Percentiles rank a stretch among this genome's conserved stretches.
These are phyloP conservation scores for Miamiensis avidus DNA, from an alignment of 169 alveolate species.

Conservation along the genomic window DNA sequence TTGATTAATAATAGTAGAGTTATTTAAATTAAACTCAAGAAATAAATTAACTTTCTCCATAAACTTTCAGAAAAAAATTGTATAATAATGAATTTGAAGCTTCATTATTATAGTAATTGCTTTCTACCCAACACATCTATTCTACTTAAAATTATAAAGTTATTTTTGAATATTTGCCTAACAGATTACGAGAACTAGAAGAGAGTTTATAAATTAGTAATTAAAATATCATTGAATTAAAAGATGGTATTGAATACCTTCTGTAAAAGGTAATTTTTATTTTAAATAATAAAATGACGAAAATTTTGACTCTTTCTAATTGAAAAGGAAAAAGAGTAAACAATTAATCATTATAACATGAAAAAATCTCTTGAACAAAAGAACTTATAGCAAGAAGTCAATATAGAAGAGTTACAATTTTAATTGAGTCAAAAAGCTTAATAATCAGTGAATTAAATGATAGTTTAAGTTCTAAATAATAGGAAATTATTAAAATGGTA, in stretches of 20 bases:
- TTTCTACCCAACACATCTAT: too few species aligned
- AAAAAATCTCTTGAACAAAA: not conserved
- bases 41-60: too few species aligned
- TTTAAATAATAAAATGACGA: too few species aligned
- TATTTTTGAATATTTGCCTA: not conserved
- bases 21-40: too few species aligned
- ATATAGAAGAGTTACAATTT: not conserved
- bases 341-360: not conserved
- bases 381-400: not conserved
- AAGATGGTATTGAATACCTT: not conserved
- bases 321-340: not conserved
- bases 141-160: not conserved
- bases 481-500: not conserved
- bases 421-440: not conserved
- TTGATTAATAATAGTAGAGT: too few species aligned
- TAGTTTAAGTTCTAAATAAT: too few species aligned
- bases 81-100: too few species aligned
- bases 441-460: too few species aligned
- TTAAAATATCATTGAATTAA: not conserved
- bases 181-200: not conserved
- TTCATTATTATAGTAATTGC: too few species aligned
- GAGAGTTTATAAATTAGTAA: not conserved
- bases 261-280: not conserved
- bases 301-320: too few species aligned
- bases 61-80: too few species aligned